Evolutionary conservation across 352 stramenopile genomes (phyloP), one percentile per base, ranked within the genome.

Genomic region (Globisporangium solare): DNA sequence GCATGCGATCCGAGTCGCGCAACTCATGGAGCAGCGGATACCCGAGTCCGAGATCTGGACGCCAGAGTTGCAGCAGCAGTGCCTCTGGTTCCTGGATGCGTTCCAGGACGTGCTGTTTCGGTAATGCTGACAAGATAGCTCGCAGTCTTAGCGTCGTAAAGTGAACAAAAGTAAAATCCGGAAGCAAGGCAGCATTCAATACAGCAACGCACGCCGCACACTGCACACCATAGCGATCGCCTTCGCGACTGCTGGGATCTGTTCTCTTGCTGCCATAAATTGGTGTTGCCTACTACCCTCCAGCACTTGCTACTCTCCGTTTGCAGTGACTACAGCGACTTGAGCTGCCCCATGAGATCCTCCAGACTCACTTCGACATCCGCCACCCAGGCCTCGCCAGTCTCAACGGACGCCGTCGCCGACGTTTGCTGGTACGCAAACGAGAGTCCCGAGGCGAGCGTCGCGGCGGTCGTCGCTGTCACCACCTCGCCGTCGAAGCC

Each of bases 261-360:
- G 27, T 35, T 27, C 24, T 27, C 27, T 35, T 35, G 27, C 4
- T 35, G 27, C 27, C 27, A 35, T 35, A 35, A 35, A 35, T 35
- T 35, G 27, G 27, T 35, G 27, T 35, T 35, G n/a, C 27, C 27
- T 35, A 35, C 27, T 35, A 35, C 3, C 27, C 27, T 7, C 27
- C 27, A 35, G 5, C 27, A 35, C 27, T 35, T 6, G 27, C 5
- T 35, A 11, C 27, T 35, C 10, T 35, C 5, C 6, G 27, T 35
- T 35, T 35, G 27, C 6, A 35, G 27, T 35, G 5, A 35, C 60
- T 82, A 87, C 54, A 92, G 48, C 27, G 79, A 83, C 60, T 90
- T 80, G 52, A 92, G 69, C 64, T 92, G 83, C 13, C 70, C 74
- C 83, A 92, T 92, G 31, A 92, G 73, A 10, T 90, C 83, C 35